These are phyloP conservation scores for Herpetomonas tarakana DNA, from an alignment of 208 protist species.

Conservation along the genomic window DNA sequence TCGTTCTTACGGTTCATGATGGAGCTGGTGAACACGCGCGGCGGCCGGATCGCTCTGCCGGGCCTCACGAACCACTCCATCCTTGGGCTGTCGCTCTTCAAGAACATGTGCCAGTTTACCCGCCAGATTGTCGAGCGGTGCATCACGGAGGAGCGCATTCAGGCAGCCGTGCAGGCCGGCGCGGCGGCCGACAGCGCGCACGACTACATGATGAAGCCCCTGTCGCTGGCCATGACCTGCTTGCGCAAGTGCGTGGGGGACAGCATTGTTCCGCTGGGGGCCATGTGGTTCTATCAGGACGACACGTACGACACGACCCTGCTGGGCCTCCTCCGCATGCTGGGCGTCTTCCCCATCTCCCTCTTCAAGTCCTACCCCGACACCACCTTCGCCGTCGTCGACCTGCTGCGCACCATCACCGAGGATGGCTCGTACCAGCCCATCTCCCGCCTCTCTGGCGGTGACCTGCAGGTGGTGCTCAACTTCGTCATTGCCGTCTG, in stretches of 20 bases:
- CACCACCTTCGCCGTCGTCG: conserved; percentile 42
- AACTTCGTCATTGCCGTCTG: conserved; percentile 52
- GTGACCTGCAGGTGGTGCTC: conserved; percentile 59
- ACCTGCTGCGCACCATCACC: conserved; percentile 60
- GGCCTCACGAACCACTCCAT: conserved; percentile 59
- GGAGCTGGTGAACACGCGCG: conserved; percentile 52
- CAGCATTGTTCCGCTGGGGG: conserved; percentile 73
- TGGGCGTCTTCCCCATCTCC: conserved; percentile 45
- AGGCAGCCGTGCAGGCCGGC: conserved; percentile 20
- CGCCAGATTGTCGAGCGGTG: conserved; percentile 57
- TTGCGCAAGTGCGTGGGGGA: conserved; percentile 57
- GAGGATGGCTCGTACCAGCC: conserved; percentile 72
- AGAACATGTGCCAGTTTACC: conserved; percentile 55
- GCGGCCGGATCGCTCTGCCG: conserved; percentile 33
- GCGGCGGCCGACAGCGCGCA: conserved; percentile 31
- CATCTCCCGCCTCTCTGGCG: conserved; percentile 46
- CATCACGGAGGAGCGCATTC: conserved; percentile 59
- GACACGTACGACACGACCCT: conserved; percentile 77
- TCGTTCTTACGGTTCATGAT: conserved; percentile 71
- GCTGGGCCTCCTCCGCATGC: conserved; percentile 60
- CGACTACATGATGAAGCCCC: conserved; percentile 76
- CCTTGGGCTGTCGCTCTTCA: conserved; percentile 73
- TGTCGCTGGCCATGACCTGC: conserved; percentile 60
- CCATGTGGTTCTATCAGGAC: conserved; percentile 84
- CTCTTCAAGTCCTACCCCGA: conserved; percentile 74